phyloP scores from a whole-genome alignment of 2,329 filamentous ascomycete genomes.

The Neofusicoccum laricinum region DNA sequence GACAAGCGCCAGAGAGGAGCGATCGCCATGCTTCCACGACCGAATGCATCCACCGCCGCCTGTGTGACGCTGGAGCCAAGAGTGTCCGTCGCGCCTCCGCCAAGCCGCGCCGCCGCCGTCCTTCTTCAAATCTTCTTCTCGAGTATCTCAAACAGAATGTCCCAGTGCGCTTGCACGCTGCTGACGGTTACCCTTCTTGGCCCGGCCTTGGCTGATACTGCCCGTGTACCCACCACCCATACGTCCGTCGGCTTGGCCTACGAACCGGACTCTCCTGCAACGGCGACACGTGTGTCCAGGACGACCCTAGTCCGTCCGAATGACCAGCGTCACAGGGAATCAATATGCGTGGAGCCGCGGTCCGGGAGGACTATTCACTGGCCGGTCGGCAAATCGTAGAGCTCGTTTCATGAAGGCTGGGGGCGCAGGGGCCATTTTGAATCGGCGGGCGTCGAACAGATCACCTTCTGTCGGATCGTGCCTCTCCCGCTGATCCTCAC shows the following conservation, averaged over 20 bases:
- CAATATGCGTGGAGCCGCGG: neutral
- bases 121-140: neutral
- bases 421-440: neutral
- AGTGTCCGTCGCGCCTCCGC: neutral
- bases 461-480: neutral
- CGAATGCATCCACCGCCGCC: constrained; percentile 4
- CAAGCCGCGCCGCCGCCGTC: constrained; percentile 1
- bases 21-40: neutral
- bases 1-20: neutral
- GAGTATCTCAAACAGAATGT: neutral
- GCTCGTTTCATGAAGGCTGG: neutral
- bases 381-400: neutral
- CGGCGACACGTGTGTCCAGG: neutral
- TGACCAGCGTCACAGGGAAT: neutral
- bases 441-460: neutral
- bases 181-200: neutral
- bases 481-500: neutral
- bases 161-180: neutral
- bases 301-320: neutral
- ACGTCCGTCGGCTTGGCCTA: neutral
- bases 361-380: neutral
- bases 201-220: constrained; percentile 5
- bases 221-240: neutral
- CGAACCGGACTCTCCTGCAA: neutral
- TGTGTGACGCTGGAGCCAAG: constrained; percentile 5